Evolutionary conservation across 148 eudicot genomes (phyloP), one percentile per base, ranked within the genome.

Genomic region (Vaccinium macrocarpon): DNA sequence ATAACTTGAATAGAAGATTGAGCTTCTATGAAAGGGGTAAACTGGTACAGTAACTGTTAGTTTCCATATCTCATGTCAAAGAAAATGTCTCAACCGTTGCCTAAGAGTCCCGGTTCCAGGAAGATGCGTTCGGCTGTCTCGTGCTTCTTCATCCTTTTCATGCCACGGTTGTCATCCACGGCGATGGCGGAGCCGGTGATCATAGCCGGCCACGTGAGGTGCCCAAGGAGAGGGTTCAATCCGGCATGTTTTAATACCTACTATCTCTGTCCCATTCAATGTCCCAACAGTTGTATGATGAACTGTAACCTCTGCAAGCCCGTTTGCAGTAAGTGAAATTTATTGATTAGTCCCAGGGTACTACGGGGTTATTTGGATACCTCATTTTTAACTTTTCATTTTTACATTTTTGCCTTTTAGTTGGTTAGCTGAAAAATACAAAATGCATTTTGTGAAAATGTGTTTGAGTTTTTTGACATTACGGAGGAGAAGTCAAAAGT

Each of bases 271-370:
- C 83, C 83, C 46, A 0, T 6, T 0, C 13, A 13, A n/a, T 81
- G 83, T 29, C 75, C 8, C 35, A 6, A 2, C 0, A 64, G 14
- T 11, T 81, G 83, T 50, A 14, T 25, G 46, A 25, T 81, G 83
- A 76, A 81, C 59, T 81, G 83, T 50, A 23, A 6, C 25, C 0
- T 48, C 3, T 81, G 83, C 76, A 81, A 1, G 56, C 83, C 83
- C 10, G 83, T 81, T 25, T 81, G 83, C 27, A 48, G 83, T 81
- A 66, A 81, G 83, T 42, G 46, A 42, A 42, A 42, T 42, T 42
- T 42, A 42, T 42, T 35, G 38, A 35, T 35, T 2, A 35, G 38
- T 35, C 38, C 38, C 38, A 3, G 38, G 2, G 38, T 35, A 0
- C 38, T 35, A 35, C n/a, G n/a, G 38, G 38, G 2, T 35, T 35